Evolutionary conservation across 176 grass and related monocot genomes (phyloP), one percentile per base, ranked within the genome.

Genomic region (Elaeis guineensis): DNA sequence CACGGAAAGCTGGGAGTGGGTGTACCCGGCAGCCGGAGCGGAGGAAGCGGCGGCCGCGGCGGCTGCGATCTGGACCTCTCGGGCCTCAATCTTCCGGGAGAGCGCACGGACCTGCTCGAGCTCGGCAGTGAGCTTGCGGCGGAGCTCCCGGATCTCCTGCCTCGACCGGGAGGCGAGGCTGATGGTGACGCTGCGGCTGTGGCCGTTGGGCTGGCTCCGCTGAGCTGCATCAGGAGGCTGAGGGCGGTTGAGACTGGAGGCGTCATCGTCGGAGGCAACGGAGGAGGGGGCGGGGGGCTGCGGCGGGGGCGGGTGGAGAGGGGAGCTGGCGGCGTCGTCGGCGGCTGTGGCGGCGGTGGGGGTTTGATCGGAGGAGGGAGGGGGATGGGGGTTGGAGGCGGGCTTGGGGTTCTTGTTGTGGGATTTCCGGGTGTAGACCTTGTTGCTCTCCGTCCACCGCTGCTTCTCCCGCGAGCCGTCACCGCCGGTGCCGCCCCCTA

Each of bases 391-490:
- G 17, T 66, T 55, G 32, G 72, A 23, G 59, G 74, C 73, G 30
- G 79, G 69, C 71, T 80, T 95, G 57, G 71, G 70, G 28, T 70
- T 83, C 73, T 81, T 95, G 55, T 76, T 69, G 49, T 69, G 74
- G 74, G 81, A 79, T 69, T 80, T 95, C 21, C 90, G 90, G n/a
- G 63, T 76, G 69, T 86, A 95, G 9, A 95, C 90, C 90, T 44
- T 44, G 35, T 79, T 89, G 73, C 86, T 83, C 32, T 77, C 32
- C 20, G 76, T 49, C 80, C 90, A 86, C 30, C 83, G 71, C 48
- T 78, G 66, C 64, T 66, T 71, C 19, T 53, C 62, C 7, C 70
- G 62, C 3, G 24, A 72, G 19, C 65, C 63, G 17, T 66, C 4
- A 5, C 59, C 24, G 19, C 68, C 49, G 28, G 77, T n/a, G 54